Conservation (phyloP, 495 filamentous ascomycete genomes). For the Aspergillus steynii region DNA sequence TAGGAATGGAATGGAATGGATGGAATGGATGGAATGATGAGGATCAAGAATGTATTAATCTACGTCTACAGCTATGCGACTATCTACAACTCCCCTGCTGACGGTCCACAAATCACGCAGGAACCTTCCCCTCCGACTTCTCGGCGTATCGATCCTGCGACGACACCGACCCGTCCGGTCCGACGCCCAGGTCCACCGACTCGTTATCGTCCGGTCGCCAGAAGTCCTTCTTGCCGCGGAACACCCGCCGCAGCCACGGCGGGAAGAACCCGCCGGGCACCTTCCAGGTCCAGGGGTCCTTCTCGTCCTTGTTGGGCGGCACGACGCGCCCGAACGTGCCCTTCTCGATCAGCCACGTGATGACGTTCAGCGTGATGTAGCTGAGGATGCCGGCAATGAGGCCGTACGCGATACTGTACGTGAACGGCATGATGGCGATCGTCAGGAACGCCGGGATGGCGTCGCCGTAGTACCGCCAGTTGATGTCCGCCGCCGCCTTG, state of each 20-base stretch:
- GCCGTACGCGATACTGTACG: slow-evolving; percentile 77
- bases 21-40: too few relatives aligned
- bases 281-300: slow-evolving; percentile 72
- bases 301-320: slow-evolving; percentile 68
- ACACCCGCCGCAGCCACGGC: slow-evolving; percentile 62
- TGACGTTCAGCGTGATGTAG: slow-evolving; percentile 68
- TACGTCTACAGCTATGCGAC: too few relatives aligned
- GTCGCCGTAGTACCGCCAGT: slow-evolving; percentile 79
- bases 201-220: slow-evolving; percentile 51
- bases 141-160: slow-evolving; percentile 17
- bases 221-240: slow-evolving; percentile 66
- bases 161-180: slow-evolving; percentile 12
- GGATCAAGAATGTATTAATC: too few relatives aligned
- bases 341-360: slow-evolving; percentile 65
- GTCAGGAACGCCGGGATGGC: slow-evolving; percentile 78
- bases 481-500: slow-evolving; percentile 71
- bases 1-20: too few relatives aligned
- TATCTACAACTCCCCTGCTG: too few relatives aligned
- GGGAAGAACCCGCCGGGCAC: slow-evolving; percentile 69
- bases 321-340: slow-evolving; percentile 65
- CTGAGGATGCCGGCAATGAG: slow-evolving; percentile 75
- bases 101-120: background rate
- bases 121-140: slow-evolving; percentile 6
- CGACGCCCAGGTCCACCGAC: slow-evolving; percentile 11
- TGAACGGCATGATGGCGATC: slow-evolving; percentile 83